Conservation (phyloP, 164 flowering plant genomes). For the Magnolia sinica region DNA sequence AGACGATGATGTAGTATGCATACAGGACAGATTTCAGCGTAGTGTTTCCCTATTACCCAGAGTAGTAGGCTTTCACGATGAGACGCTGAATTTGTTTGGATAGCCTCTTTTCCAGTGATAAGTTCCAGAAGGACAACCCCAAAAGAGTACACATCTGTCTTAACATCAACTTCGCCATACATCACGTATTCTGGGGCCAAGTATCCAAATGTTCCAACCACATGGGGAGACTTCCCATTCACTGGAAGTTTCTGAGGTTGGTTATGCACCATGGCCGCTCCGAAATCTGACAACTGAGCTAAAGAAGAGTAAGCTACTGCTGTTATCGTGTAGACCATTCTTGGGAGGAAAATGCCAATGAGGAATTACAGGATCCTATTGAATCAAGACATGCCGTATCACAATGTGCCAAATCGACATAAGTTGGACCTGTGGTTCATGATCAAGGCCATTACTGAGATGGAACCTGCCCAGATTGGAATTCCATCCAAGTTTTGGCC, state of each 20-base stretch:
- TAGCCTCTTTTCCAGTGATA: slow-evolving; percentile 44
- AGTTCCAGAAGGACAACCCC: slow-evolving; percentile 54
- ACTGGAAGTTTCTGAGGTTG: slow-evolving; percentile 19
- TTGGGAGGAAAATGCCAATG: no score
- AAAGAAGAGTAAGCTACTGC: neutral
- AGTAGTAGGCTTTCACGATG: slow-evolving; percentile 42
- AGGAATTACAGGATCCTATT: no score
- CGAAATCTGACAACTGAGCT: slow-evolving; percentile 43
- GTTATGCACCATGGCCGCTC: slow-evolving; percentile 28
- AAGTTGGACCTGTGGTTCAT: no score
- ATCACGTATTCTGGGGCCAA: slow-evolving; percentile 54
- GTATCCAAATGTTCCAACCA: slow-evolving; percentile 39
- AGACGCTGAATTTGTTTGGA: slow-evolving; percentile 18
- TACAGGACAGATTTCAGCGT: neutral
- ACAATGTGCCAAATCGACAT: no score
- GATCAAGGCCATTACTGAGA: no score
- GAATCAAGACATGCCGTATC: no score
- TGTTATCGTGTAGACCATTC: neutral
- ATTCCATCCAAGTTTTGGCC: no score
- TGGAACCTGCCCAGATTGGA: no score
- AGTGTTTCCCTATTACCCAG: slow-evolving; percentile 31
- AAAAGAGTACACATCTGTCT: slow-evolving; percentile 48
- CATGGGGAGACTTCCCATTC: slow-evolving; percentile 18
- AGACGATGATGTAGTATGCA: neutral
- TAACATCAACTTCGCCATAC: slow-evolving; percentile 47